These are phyloP conservation scores for Pythium insidiosum DNA, from an alignment of 352 stramenopile genomes.

Conservation along the genomic window DNA sequence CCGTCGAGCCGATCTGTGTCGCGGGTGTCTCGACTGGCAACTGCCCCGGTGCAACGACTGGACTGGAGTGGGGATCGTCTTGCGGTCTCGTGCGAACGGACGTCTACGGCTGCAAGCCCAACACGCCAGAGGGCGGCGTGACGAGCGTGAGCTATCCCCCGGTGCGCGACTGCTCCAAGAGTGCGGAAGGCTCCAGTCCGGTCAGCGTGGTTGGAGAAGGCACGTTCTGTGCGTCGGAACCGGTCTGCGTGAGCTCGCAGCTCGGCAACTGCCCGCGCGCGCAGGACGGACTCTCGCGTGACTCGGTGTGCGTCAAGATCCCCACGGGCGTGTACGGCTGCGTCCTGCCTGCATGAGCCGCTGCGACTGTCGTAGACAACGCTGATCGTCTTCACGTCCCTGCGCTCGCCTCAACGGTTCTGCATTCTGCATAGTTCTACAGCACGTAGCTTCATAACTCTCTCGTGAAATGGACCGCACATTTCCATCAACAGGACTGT, in stretches of 20 bases:
- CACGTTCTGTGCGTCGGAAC: not conserved
- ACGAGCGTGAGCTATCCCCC: not conserved
- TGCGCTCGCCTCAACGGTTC: too few relatives aligned
- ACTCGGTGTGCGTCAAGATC: not conserved
- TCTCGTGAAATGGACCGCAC: too few relatives aligned
- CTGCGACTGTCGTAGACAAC: too few relatives aligned
- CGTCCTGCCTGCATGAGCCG: not conserved
- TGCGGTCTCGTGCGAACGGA: slow-evolving; percentile 6
- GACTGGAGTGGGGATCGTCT: slow-evolving; percentile 7
- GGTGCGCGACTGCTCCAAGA: not conserved
- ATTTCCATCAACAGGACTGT: too few relatives aligned
- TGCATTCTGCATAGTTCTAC: too few relatives aligned
- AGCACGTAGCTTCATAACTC: too few relatives aligned
- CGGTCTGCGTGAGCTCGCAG: not conserved
- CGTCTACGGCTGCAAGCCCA: slow-evolving; percentile 10
- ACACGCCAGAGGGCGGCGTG: not conserved
- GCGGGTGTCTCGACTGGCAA: slow-evolving; percentile 1
- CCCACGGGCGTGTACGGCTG: slow-evolving; percentile 1
- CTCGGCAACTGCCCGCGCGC: not conserved
- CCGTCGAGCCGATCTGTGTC: slow-evolving; percentile 3
- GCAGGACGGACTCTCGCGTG: not conserved
- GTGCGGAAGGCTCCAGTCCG: not conserved
- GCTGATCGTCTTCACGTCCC: too few relatives aligned
- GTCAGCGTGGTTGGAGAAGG: not conserved
- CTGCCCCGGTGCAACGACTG: slow-evolving; percentile 7